phyloP scores from a whole-genome alignment of 257 asterid genomes.

The Marsdenia floribunda region DNA sequence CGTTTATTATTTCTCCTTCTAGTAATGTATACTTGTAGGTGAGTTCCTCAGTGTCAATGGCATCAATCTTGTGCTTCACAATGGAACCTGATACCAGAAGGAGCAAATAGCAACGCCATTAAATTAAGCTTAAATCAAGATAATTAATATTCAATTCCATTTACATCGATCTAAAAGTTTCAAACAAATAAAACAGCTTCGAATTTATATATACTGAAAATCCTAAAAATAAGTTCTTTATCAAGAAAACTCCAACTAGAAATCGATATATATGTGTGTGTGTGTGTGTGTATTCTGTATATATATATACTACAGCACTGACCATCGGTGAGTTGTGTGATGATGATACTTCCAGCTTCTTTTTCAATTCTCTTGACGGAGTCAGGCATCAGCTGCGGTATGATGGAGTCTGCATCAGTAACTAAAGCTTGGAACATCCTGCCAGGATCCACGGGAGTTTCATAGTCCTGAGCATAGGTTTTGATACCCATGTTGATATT shows the following conservation, averaged over 20 bases:
- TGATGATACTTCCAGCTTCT: neutral
- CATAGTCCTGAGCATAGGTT: neutral
- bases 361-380: neutral
- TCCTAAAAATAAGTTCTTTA: too few species aligned
- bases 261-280: too few species aligned
- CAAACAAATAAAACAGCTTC: too few species aligned
- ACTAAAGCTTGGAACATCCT: neutral
- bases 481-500: neutral
- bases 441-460: neutral
- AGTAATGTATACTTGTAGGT: constrained; percentile 13
- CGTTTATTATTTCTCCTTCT: constrained; percentile 21
- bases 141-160: too few species aligned
- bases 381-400: neutral
- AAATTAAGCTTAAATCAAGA: neutral
- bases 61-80: constrained; percentile 26
- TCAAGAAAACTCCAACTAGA: too few species aligned
- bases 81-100: neutral
- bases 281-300: too few species aligned
- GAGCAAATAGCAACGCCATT: neutral
- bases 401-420: neutral
- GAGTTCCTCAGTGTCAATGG: constrained; percentile 6
- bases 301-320: neutral
- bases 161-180: too few species aligned
- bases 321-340: neutral
- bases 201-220: too few species aligned